Evolutionary conservation across 805 yeast species (phyloP).

Genomic region (Starmerella gropengiesseri): DNA sequence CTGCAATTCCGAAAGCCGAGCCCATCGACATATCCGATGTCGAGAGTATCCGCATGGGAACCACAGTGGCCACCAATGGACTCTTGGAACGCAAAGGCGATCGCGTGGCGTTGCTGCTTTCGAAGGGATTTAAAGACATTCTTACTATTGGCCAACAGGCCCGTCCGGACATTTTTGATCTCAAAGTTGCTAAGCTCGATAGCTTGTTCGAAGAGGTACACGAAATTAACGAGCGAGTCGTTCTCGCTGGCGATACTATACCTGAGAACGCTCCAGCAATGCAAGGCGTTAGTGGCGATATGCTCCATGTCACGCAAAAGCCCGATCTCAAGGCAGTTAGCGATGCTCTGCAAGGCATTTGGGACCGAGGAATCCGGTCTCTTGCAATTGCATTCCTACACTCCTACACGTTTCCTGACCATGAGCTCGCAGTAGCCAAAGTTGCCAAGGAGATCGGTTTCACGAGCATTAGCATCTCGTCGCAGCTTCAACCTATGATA

Average conservation of each 20-base stretch:
- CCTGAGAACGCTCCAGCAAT: constrained; percentile 28
- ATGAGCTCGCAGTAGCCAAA: constrained; percentile 48
- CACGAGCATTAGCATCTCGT: constrained; percentile 54
- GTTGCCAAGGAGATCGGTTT: constrained; percentile 61
- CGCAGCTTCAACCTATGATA: constrained; percentile 66
- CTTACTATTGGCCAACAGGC: constrained; percentile 82
- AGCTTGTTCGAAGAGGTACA: constrained; percentile 64
- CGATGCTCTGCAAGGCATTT: constrained; percentile 36
- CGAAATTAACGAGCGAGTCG: constrained; percentile 84
- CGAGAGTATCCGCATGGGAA: constrained; percentile 73
- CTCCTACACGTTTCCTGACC: constrained; percentile 61
- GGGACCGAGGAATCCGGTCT: constrained; percentile 51
- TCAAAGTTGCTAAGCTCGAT: constrained; percentile 60
- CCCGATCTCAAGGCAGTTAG: constrained; percentile 41
- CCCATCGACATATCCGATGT: constrained; percentile 46
- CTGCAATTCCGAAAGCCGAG: constrained; percentile 45
- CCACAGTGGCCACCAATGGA: constrained; percentile 94
- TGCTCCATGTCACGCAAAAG: constrained; percentile 43
- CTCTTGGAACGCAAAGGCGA: constrained; percentile 88
- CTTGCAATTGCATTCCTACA: constrained; percentile 64
- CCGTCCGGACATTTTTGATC: constrained; percentile 79
- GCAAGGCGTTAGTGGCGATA: constrained; percentile 58
- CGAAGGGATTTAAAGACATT: constrained; percentile 80
- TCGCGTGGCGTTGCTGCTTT: constrained; percentile 70
- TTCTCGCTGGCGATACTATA: constrained; percentile 68